Evolutionary conservation across 2,329 filamentous ascomycete species (phyloP).

Genomic region (Microcera coccophila): DNA sequence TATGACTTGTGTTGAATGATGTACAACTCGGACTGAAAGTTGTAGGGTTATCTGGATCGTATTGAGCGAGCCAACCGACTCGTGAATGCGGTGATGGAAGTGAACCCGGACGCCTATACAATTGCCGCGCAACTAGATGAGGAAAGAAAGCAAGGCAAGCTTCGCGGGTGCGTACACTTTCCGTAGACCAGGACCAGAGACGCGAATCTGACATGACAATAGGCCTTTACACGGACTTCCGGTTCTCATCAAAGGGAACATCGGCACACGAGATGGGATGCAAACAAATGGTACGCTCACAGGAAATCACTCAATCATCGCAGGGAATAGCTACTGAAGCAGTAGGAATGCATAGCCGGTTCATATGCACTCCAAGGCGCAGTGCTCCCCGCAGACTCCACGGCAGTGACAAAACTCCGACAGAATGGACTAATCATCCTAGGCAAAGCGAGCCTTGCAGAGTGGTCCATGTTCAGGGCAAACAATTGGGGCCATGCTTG

Average conservation of each 20-base stretch:
- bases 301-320: no score
- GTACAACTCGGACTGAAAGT: no score
- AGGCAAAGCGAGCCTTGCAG: constrained; percentile 60
- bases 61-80: neutral
- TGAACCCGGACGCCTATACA: constrained; percentile 33
- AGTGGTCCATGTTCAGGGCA: constrained; percentile 62
- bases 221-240: constrained; percentile 58
- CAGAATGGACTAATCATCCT: constrained; percentile 58
- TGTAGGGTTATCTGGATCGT: neutral
- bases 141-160: constrained; percentile 7
- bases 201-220: no score
- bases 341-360: constrained; percentile 59
- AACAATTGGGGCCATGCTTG: constrained; percentile 59
- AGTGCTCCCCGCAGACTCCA: constrained; percentile 45
- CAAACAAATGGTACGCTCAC: no score
- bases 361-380: constrained; percentile 55
- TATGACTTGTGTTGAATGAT: no score
- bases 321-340: no score
- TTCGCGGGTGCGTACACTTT: neutral
- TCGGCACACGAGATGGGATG: no score
- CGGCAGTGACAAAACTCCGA: constrained; percentile 56
- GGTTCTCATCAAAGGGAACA: constrained; percentile 62
- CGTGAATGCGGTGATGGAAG: constrained; percentile 23
- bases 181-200: no score
- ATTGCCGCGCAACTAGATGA: constrained; percentile 30